Evolutionary conservation across 345 rosid genomes (phyloP), one percentile per base, ranked within the genome.

Genomic region (Arabis alpina): DNA sequence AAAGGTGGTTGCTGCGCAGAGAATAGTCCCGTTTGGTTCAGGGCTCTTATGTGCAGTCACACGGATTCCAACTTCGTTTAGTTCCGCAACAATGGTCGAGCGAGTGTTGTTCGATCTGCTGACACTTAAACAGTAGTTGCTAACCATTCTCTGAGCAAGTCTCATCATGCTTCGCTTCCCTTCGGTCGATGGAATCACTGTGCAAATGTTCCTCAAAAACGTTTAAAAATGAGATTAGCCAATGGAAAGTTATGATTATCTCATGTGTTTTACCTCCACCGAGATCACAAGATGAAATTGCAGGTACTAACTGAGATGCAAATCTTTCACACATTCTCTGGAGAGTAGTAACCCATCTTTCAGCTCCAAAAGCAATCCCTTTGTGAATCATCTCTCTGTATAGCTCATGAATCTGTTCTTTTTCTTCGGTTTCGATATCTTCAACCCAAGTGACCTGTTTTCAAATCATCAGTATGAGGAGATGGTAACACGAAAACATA

Each of bases 131-230:
- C 98, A 91, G 77, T 86, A 94, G 73, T 70, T 94, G 73, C 67
- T 88, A 8, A 90, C 82, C 99, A 94, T 94, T 76, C 97, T 86
- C 67, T 89, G 98, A 30, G 93, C 86, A 66, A 94, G 98, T 76
- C 84, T 91, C 99, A 94, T 94, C 97, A 91, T 84, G 83, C 97
- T 88, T 77, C 86, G 79, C 81, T 91, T 94, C 53, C 98, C 99
- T 25, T 91, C 99, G 0, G 86, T 83, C 0, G 89, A 85, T 25
- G 98, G 93, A 76, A 87, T 82, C 60, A 85, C 98, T 93, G 84
- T 4, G 1, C 55, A 32, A 63, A 36, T 2, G 19, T 73, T 48
- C 28, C 15, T 55, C 25, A 44, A 44, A 13, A 27, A 11, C 2
- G 14, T 41, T 28, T 8, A 30, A n/a, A 66, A 11, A 11, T 2